Base-by-base conservation (phyloP, 768 basidiomycete species). In the Galerina marginata region DNA sequence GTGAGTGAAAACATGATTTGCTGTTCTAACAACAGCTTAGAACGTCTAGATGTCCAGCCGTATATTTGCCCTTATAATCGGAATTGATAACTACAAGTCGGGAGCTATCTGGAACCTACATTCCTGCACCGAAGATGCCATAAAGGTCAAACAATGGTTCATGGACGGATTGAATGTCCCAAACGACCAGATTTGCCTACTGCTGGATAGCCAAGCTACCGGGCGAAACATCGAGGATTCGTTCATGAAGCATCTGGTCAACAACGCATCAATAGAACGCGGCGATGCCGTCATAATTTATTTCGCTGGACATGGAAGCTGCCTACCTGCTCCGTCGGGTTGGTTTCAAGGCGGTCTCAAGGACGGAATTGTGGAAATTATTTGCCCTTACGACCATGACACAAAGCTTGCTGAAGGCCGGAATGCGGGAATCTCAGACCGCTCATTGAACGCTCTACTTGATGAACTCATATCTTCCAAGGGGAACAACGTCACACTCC, bases 261-360 rank as follows among this genome's bases (percentile, higher is more conserved):
- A 86, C 69, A 90, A 91, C 66, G 74, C 81, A 7, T 73, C 72
- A 29, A 87, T 91, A 53, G 80, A 83, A 49, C 74, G 71, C 25
- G 89, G 85, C 23, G 89, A 90, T 59, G 85, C 89, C 36, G 80
- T 91, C 42, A 64, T 91, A 62, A 70, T 91, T 51, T 91, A 88
- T 66, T 91, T 89, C 67, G 87, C 90, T 39, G 90, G 89, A n/a
- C 88, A 90, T 68, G 89, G 89, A 25, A 87, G 86, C 67, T 78
- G 72, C 55, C 68, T 87, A 44, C 70, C 75, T 12, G 82, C 86
- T n/a, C 88, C 88, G 51, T 71, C 73, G 38, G 84, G 80, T 52
- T 90, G 89, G 90, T 85, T 81, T 67, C 78, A 80, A 60, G 71
- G 72, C 40, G 76, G 75, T 38, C 68, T 75, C 53, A 71, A 72